phyloP scores from a whole-genome alignment of 2,329 filamentous ascomycete genomes.

The Ophiosphaerella narmari region DNA sequence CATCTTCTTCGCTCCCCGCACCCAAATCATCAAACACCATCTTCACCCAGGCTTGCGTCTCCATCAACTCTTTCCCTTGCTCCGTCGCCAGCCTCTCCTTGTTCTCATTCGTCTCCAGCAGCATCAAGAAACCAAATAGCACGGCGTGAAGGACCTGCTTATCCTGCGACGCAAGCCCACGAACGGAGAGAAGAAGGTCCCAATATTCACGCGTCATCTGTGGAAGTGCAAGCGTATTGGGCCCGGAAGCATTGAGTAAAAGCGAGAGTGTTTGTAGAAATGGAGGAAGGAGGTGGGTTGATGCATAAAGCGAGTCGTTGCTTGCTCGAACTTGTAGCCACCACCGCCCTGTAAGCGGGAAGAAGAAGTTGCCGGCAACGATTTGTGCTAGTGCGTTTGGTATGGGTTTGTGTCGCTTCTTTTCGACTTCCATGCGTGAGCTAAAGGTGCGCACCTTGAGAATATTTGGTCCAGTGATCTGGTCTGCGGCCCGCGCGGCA shows the following conservation, averaged over 20 bases:
- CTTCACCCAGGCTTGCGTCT: constrained; percentile 85
- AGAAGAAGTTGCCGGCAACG: constrained; percentile 80
- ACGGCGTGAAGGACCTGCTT: constrained; percentile 72
- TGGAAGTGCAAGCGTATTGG: constrained; percentile 74
- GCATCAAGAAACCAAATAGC: constrained; percentile 75
- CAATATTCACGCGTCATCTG: constrained; percentile 85
- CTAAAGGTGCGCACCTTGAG: constrained; percentile 91
- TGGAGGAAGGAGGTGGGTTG: constrained; percentile 75
- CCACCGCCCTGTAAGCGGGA: constrained; percentile 81
- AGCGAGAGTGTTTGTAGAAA: constrained; percentile 87
- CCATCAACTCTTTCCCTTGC: constrained; percentile 76
- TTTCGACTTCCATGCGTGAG: constrained; percentile 71
- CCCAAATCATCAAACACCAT: constrained; percentile 67
- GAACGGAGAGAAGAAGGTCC: constrained; percentile 76
- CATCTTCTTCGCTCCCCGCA: constrained; percentile 67
- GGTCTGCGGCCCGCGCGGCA: constrained; percentile 79
- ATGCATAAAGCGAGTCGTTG: constrained; percentile 65
- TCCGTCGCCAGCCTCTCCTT: constrained; percentile 73
- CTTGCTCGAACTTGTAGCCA: constrained; percentile 64
- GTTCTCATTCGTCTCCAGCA: constrained; percentile 81
- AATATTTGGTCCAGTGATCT: constrained; percentile 75
- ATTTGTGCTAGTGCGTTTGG: constrained; percentile 79
- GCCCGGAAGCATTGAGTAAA: constrained; percentile 80
- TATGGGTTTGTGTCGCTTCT: constrained; percentile 62
- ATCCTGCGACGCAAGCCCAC: constrained; percentile 59